These are phyloP conservation scores for Bolboschoenoplectus hybrid DNA, from an alignment of 202 grass and related monocot genomes.

Conservation along the genomic window DNA sequence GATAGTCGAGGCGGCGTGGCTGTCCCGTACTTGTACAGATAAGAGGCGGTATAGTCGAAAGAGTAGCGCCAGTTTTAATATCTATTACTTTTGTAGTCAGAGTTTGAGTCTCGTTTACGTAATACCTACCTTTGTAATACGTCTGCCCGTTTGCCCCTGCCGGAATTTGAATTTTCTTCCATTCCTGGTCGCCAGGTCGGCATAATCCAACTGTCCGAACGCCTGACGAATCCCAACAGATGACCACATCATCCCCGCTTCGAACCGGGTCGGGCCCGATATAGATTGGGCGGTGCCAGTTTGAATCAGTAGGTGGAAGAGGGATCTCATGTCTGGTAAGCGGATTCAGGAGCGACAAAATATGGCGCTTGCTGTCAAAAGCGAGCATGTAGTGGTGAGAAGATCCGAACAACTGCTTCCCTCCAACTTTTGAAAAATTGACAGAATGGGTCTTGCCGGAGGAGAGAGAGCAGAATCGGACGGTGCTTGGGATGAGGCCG, in stretches of 20 bases:
- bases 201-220: conserved; percentile 28
- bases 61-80: conserved; percentile 14
- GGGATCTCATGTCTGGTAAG: neutral
- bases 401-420: conserved; percentile 19
- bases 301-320: conserved; percentile 27
- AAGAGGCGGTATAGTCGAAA: neutral
- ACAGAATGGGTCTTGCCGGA: neutral
- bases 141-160: conserved; percentile 11
- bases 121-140: conserved; percentile 31
- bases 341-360: conserved; percentile 31
- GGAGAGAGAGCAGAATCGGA: conserved; percentile 22
- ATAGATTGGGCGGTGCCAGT: conserved; percentile 31
- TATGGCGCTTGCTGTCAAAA: neutral
- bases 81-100: conserved; percentile 29
- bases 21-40: neutral
- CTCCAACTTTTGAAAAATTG: neutral
- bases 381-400: conserved; percentile 32
- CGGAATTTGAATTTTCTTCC: conserved; percentile 36
- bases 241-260: conserved; percentile 27
- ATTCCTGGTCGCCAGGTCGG: conserved; percentile 21
- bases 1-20: conserved; percentile 25
- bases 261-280: conserved; percentile 3
- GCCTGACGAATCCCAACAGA: conserved; percentile 28
- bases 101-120: conserved; percentile 30
- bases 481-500: neutral